Evolutionary conservation across 345 rosid species (phyloP).

Genomic region (Rhodamnia argentea): DNA sequence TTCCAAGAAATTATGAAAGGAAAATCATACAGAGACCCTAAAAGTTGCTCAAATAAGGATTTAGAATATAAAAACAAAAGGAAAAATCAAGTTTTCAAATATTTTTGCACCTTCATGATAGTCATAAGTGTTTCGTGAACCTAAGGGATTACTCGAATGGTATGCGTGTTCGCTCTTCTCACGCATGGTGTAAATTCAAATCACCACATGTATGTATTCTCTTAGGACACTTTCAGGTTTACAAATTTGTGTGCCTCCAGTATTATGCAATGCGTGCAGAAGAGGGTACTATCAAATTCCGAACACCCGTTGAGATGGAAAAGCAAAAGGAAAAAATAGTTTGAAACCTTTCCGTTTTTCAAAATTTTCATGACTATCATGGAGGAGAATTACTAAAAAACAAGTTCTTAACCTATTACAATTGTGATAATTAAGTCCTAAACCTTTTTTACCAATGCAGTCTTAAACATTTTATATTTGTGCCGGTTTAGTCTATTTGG

Average conservation of each 20-base stretch:
- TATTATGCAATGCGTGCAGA: not conserved
- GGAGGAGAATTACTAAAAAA: not conserved
- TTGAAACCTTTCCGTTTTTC: not conserved
- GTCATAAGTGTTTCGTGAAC: not conserved
- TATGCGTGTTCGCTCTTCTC: not conserved
- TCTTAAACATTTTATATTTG: too few relatives aligned
- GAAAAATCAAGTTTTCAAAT: too few relatives aligned
- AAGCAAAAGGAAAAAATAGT: not conserved
- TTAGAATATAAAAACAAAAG: too few relatives aligned
- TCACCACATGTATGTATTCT: not conserved
- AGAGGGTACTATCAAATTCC: not conserved
- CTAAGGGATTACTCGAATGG: not conserved
- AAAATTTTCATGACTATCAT: not conserved
- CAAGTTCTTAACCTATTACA: too few relatives aligned
- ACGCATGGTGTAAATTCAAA: not conserved
- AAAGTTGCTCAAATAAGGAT: not conserved
- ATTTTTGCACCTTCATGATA: not conserved
- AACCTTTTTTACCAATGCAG: too few relatives aligned
- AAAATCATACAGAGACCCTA: not conserved
- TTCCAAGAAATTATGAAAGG: not conserved
- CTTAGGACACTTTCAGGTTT: not conserved
- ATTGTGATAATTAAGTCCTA: too few relatives aligned
- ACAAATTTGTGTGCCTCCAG: not conserved
- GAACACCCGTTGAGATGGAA: not conserved
- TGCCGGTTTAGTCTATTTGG: too few relatives aligned